Evolutionary conservation across 352 stramenopile species (phyloP), one percentile per base, ranked within the genome.

Genomic region (Pythium rishiriense): DNA sequence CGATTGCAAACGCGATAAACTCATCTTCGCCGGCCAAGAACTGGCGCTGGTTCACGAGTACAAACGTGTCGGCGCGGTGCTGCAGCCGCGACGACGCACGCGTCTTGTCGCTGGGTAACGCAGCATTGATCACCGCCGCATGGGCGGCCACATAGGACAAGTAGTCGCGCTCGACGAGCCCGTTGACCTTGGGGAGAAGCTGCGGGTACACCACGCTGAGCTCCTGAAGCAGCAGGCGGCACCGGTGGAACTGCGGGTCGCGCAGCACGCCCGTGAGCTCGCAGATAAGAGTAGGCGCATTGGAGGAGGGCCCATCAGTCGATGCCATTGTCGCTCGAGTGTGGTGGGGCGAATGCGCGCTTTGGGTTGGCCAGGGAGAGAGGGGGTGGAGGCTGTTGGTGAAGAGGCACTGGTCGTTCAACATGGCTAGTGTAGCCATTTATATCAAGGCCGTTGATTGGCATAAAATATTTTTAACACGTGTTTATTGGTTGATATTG

Each of bases 201-300:
- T 81, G 73, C 22, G 79, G 69, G 28, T 80, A 66, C 5, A 88
- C 58, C 26, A 81, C 65, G 17, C 75, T 75, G 26, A 91, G 68
- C 60, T 88, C 79, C 14, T 84, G 79, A 10, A 91, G 70, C 42
- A 91, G 61, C 42, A 91, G 42, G 39, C 64, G 71, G 49, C 79
- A 88, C 24, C 83, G 79, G 46, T 91, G 83, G 66, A 79, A 90
- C 41, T 81, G 72, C 17, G 74, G 73, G 50, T 90, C 83, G 2
- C 75, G 70, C 22, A 87, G 70, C 28, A 80, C 60, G 6, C 83
- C 83, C 19, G 83, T 75, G 48, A 91, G 68, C 67, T 90, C 83
- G n/a, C 75, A 88, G 28, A 74, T 64, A 19, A 73, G 37, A 14
- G 21, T 66, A 7, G 47, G 39, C 26, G 65, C 59, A 1, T 43